Percentiles rank a stretch among this genome's conserved stretches.
phyloP scores from a whole-genome alignment of 106 monocot genomes.

The Apostasia ramifera region DNA sequence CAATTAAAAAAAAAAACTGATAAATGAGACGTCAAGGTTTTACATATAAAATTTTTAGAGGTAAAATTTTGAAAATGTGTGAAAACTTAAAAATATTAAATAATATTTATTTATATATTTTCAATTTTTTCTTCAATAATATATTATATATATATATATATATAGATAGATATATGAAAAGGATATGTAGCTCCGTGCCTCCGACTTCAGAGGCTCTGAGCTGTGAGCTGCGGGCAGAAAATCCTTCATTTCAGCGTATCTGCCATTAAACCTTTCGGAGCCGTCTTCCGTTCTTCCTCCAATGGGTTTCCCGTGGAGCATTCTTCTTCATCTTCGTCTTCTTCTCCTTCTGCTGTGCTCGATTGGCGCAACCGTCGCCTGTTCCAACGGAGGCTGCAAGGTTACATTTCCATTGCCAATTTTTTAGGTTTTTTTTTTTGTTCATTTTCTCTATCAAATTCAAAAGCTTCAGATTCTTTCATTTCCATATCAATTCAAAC shows the following conservation, averaged over 20 bases:
- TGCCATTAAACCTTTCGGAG: neutral
- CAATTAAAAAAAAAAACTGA: too few relatives aligned
- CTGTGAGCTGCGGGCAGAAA: too few relatives aligned
- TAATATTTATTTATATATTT: neutral
- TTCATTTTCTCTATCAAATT: neutral
- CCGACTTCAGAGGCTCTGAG: too few relatives aligned
- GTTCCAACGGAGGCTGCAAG: constrained; percentile 33
- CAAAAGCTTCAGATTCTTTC: neutral
- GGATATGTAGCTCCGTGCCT: too few relatives aligned
- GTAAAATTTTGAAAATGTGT: too few relatives aligned
- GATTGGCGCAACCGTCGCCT: constrained; percentile 15
- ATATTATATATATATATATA: too few relatives aligned
- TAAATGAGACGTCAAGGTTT: too few relatives aligned
- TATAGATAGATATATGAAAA: too few relatives aligned
- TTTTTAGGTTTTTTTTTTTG: neutral
- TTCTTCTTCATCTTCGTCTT: constrained; percentile 2
- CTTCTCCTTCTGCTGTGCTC: constrained; percentile 6
- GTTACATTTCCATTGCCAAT: neutral
- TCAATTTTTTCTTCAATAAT: too few relatives aligned
- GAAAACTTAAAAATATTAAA: too few relatives aligned
- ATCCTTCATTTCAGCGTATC: too few relatives aligned
- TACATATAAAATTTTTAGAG: too few relatives aligned
- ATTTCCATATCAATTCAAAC: neutral
- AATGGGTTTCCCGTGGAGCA: constrained; percentile 15
- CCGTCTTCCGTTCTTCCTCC: neutral